Percentiles rank a stretch among this genome's conserved stretches.
Conservation (phyloP, 2,329 filamentous ascomycete species). For the Harringtonia lauricola region DNA sequence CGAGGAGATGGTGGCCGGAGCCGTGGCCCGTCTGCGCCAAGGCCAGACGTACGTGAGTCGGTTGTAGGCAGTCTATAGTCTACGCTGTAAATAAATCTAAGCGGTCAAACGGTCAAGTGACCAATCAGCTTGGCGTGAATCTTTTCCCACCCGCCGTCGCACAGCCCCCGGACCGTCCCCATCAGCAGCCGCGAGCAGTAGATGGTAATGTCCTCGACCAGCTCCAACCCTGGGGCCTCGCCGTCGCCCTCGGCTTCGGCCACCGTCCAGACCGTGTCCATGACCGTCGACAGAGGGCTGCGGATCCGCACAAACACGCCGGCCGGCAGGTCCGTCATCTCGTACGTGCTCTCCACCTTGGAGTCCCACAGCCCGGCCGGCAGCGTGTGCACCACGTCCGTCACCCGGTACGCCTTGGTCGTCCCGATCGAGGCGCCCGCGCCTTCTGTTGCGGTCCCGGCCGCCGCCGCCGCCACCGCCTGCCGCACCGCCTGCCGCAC, state of each 20-base stretch:
- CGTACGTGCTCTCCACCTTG: slow-evolving; percentile 40
- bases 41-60: slow-evolving; percentile 48
- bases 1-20: slow-evolving; percentile 78
- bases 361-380: slow-evolving; percentile 45
- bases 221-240: slow-evolving; percentile 20
- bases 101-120: too few relatives aligned
- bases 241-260: slow-evolving; percentile 12
- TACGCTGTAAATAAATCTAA: too few relatives aligned
- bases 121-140: slow-evolving; percentile 42
- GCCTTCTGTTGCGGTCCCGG: not conserved
- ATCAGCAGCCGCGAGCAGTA: slow-evolving; percentile 37
- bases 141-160: slow-evolving; percentile 36
- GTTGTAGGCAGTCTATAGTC: not conserved
- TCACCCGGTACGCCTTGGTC: slow-evolving; percentile 31
- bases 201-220: slow-evolving; percentile 40
- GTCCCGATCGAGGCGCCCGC: slow-evolving; percentile 12
- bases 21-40: slow-evolving; percentile 53
- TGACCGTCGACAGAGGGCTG: slow-evolving; percentile 37
- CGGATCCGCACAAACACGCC: slow-evolving; percentile 41
- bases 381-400: slow-evolving; percentile 37
- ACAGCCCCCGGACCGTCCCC: slow-evolving; percentile 36
- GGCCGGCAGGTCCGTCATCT: slow-evolving; percentile 36
- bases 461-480: slow-evolving; percentile 1
- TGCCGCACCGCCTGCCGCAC: slow-evolving; percentile 6
- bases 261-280: slow-evolving; percentile 42